Evolutionary conservation across 2,329 filamentous ascomycete genomes (phyloP).

Genomic region (Colletotrichum echinochloae): DNA sequence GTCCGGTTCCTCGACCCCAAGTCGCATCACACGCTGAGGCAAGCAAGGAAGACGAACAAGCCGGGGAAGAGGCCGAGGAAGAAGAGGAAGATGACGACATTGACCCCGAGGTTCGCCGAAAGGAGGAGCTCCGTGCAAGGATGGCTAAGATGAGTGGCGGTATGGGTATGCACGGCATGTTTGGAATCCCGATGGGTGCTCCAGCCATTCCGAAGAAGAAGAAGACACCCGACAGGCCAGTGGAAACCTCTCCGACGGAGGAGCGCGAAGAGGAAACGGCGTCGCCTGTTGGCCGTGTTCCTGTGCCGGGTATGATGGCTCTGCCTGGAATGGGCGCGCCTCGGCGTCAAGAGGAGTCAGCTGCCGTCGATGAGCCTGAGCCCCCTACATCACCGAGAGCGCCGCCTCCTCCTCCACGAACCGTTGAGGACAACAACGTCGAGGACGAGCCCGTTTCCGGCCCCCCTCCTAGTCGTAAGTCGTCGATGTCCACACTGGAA

Average conservation of each 20-base stretch:
- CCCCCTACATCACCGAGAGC: conserved; percentile 55
- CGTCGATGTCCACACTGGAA: conserved; percentile 41
- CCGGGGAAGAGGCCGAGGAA: conserved; percentile 69
- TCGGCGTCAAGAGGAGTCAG: conserved; percentile 57
- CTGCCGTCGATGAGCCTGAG: conserved; percentile 64
- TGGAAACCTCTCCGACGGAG: conserved; percentile 50
- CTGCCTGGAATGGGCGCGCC: conserved; percentile 79
- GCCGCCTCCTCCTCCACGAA: conserved; percentile 54
- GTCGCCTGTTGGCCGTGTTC: conserved; percentile 60
- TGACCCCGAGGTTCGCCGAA: conserved; percentile 86
- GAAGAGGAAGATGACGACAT: conserved; percentile 87
- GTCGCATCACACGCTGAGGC: conserved; percentile 51
- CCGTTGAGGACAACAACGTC: conserved; percentile 62
- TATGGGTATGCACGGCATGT: conserved; percentile 97
- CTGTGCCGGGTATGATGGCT: conserved; percentile 69
- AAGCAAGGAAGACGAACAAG: conserved; percentile 54
- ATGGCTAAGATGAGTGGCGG: conserved; percentile 99
- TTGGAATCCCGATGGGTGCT: conserved; percentile 76
- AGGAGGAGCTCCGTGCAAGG: conserved; percentile 88
- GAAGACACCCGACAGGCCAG: conserved; percentile 57
- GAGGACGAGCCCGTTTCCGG: conserved; percentile 46
- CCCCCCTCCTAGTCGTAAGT: conserved; percentile 35
- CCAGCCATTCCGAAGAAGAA: conserved; percentile 67
- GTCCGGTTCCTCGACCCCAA: conserved; percentile 51
- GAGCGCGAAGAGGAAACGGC: conserved; percentile 56